phyloP scores from a whole-genome alignment of 139 green algal genomes.

The Pleodorina starrii region DNA sequence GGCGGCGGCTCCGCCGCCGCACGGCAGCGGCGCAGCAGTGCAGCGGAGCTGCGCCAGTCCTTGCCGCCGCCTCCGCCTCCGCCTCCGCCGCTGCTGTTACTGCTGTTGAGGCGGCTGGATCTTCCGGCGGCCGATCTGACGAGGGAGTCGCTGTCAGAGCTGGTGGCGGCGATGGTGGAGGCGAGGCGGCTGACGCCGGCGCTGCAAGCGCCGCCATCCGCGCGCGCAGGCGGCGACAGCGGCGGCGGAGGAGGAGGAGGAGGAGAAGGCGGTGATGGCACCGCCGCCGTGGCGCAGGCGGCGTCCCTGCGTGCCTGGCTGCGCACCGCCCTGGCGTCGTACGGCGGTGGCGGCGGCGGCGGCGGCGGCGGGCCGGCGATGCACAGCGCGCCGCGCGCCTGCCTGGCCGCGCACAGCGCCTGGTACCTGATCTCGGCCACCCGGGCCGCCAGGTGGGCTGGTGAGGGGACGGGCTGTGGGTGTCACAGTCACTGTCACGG shows the following conservation, averaged over 20 bases:
- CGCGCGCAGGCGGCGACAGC: not conserved
- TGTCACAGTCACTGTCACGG: not conserved
- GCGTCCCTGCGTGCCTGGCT: not conserved
- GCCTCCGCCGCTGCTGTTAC: no score
- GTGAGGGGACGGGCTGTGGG: no score
- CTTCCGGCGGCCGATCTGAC: not conserved
- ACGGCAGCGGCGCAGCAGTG: not conserved
- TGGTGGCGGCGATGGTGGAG: conserved; percentile 26
- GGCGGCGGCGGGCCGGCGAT: not conserved
- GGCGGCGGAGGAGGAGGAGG: no score
- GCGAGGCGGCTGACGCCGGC: not conserved
- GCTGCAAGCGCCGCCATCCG: not conserved
- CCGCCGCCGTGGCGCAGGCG: not conserved
- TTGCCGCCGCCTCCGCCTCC: no score
- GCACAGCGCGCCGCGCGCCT: conserved; percentile 1
- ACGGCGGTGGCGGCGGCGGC: not conserved
- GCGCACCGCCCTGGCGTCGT: not conserved
- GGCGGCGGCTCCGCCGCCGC: not conserved
- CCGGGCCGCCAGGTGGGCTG: not conserved
- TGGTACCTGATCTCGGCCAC: conserved; percentile 17
- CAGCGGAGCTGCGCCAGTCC: not conserved
- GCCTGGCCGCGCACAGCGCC: not conserved
- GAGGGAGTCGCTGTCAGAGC: not conserved
- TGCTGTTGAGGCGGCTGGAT: not conserved
- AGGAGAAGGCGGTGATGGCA: no score